Base-by-base conservation (phyloP, 176 grass and related monocot genomes). In the Saccharum spontaneum region DNA sequence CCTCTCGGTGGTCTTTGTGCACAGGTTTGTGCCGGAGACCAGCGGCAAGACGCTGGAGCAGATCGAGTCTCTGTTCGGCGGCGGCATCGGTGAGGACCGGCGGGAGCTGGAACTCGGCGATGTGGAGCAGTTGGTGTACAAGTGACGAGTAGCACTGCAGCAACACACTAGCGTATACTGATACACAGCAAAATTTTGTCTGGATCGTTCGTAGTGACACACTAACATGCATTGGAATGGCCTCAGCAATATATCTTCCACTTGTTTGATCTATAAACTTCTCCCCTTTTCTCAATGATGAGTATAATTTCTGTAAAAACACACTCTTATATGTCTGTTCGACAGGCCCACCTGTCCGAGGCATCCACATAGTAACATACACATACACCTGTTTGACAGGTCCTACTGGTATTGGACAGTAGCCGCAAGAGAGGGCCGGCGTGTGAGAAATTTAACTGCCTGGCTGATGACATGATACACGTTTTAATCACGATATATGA, bases 31-130 rank as follows among this genome's bases (percentile, higher is more conserved):
- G 36, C 91, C 94, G 0, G 91, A 97, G 69, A 97, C 91, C 0
- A 97, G 92, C 52, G 89, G 91, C 6, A 97, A 90, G 85, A 81
- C 91, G 6, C 63, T 97, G 40, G 94, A 97, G 91, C 82, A 94
- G 82, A 97, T 97, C 74, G 91, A 97, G 78, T 49, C 60, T 34
- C 14, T 94, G 75, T 97, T 94, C 22, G 83, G 86, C 22, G 83
- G 67, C 13, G n/a, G 67, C 13, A n/a, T n/a, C n/a, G 12, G 71
- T 7, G 71, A 49, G 24, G 24, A 17, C 2, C 6, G 3, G 23
- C 24, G 14, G 86, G 75, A 75, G 74, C 15, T 97, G 75, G 86
- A 97, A 54, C 89, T 97, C 43, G 65, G 78, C 36, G 93, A 92
- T 4, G 85, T 22, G 0, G 85, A 90, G 39, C 68, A 62, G 63